phyloP scores from a whole-genome alignment of 257 asterid genomes.

The Haberlea rhodopensis region DNA sequence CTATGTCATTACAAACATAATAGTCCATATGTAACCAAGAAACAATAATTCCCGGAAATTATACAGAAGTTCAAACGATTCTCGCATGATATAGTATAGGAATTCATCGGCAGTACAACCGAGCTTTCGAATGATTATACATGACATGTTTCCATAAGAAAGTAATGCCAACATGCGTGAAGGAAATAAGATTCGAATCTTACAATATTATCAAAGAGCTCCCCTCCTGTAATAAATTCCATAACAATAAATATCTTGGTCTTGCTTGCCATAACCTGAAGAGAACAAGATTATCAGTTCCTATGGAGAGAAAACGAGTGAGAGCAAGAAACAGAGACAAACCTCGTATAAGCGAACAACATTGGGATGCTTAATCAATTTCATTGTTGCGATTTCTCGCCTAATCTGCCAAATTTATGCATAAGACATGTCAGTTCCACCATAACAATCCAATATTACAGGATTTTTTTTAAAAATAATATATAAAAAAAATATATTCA shows the following conservation, averaged over 20 bases:
- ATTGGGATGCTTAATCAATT: constrained; percentile 85
- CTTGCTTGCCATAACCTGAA: constrained; percentile 95
- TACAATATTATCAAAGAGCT: constrained; percentile 93
- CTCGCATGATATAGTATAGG: not conserved
- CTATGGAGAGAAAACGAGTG: constrained; percentile 4
- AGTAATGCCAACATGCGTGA: not conserved
- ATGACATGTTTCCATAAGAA: not conserved
- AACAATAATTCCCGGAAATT: constrained; percentile 6
- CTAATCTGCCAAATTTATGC: constrained; percentile 51
- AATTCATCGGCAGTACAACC: not conserved
- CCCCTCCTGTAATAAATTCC: constrained; percentile 94
- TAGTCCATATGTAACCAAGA: constrained; percentile 20
- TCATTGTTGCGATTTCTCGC: constrained; percentile 93
- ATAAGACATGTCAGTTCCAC: constrained; percentile 14
- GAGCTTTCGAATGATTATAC: not conserved
- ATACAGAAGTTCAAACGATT: not conserved
- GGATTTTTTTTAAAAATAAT: too few species aligned
- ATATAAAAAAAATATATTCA: too few species aligned
- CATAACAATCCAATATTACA: too few species aligned
- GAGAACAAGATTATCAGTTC: constrained; percentile 13
- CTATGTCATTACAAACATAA: constrained; percentile 30
- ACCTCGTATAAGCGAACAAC: constrained; percentile 86
- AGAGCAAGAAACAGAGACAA: constrained; percentile 9
- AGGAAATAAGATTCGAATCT: constrained; percentile 29
- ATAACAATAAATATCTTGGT: constrained; percentile 82